phyloP scores from a whole-genome alignment of 345 rosid species.

The Murraya paniculata region DNA sequence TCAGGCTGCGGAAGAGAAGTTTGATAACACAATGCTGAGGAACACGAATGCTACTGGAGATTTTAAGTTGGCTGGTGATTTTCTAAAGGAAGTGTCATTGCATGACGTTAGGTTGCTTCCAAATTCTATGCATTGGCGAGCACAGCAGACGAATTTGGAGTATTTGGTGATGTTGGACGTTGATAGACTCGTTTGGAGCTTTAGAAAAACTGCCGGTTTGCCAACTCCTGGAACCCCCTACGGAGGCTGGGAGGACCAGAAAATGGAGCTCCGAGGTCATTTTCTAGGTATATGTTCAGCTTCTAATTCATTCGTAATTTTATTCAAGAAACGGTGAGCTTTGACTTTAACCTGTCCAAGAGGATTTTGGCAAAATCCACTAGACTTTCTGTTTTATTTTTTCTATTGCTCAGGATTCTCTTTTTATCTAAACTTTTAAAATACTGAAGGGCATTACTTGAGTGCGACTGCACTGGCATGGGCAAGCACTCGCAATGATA shows the following conservation, averaged over 20 bases:
- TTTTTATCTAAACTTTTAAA: neutral
- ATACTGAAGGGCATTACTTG: constrained; percentile 51
- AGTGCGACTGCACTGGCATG: constrained; percentile 55
- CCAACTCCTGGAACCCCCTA: constrained; percentile 39
- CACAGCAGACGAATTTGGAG: constrained; percentile 53
- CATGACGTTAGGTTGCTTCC: constrained; percentile 46
- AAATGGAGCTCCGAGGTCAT: constrained; percentile 48
- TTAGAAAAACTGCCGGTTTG: constrained; percentile 48
- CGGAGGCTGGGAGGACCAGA: constrained; percentile 52
- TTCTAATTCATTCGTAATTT: too few species aligned
- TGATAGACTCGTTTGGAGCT: constrained; percentile 55
- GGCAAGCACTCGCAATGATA: constrained; percentile 49
- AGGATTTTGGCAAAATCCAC: too few species aligned
- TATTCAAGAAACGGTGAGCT: too few species aligned
- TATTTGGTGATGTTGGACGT: constrained; percentile 50
- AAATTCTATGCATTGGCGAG: constrained; percentile 40
- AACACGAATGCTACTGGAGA: constrained; percentile 21
- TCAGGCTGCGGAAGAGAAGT: neutral
- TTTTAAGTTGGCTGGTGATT: constrained; percentile 15
- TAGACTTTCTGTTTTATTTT: too few species aligned
- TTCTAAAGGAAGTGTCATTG: constrained; percentile 47
- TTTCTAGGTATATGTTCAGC: constrained; percentile 32
- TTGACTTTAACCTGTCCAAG: too few species aligned
- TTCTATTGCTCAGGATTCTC: too few species aligned
- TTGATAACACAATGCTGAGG: neutral